These are phyloP conservation scores for Lumnitzera racemosa DNA, from an alignment of 345 rosid species.

Conservation along the genomic window DNA sequence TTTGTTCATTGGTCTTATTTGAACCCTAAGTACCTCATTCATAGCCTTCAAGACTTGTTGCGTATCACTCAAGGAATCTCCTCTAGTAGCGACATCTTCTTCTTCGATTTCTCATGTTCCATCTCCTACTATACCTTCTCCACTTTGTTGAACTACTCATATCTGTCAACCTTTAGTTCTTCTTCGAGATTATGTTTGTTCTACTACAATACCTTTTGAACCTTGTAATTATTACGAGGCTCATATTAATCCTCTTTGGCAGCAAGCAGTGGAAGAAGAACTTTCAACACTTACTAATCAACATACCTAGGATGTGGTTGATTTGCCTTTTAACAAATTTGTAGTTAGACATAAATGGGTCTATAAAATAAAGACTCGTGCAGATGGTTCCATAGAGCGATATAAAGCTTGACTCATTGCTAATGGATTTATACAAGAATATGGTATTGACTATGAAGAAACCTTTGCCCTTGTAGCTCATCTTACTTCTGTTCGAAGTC, in stretches of 20 bases:
- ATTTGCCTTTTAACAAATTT: background rate
- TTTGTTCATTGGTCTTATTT: no score
- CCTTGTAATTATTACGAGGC: background rate
- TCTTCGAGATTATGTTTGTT: background rate
- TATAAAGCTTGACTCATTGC: background rate
- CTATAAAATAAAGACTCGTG: background rate
- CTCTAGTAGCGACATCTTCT: background rate
- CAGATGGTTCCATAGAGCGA: background rate
- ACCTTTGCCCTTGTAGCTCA: background rate
- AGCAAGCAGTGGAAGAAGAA: background rate
- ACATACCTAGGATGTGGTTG: background rate
- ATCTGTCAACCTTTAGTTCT: background rate
- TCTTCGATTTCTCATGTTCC: no score
- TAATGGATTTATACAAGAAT: background rate
- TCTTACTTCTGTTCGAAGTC: background rate
- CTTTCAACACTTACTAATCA: background rate
- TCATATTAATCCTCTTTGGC: background rate
- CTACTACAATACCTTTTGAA: background rate
- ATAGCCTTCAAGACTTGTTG: no score
- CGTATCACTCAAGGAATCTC: background rate
- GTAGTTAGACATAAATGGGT: slow-evolving; percentile 1
- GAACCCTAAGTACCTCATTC: no score
- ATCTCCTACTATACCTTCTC: background rate
- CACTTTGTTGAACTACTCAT: background rate
- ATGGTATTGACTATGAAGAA: slow-evolving; percentile 7